These are phyloP conservation scores for Daldinia vernicosa DNA, from an alignment of 495 filamentous ascomycete species.

Conservation along the genomic window DNA sequence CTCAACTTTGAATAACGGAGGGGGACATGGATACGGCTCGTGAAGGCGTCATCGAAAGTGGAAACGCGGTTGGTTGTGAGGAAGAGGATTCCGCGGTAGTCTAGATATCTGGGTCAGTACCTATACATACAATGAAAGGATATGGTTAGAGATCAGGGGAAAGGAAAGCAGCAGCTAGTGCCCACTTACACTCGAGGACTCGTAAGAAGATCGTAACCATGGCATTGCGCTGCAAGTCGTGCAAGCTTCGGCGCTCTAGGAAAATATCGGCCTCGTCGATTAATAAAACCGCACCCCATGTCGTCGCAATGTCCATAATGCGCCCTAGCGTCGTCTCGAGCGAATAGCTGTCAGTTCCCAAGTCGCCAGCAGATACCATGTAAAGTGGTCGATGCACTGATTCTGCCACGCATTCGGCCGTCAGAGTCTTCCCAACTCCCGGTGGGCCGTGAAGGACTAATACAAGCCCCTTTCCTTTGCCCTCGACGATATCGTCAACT, in stretches of 20 bases:
- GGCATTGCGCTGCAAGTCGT: slow-evolving; percentile 57
- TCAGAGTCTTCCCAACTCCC: slow-evolving; percentile 53
- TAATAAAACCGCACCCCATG: slow-evolving; percentile 61
- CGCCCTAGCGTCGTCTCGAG: slow-evolving; percentile 52
- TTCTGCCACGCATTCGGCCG: slow-evolving; percentile 59
- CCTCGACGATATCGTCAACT: slow-evolving; percentile 48
- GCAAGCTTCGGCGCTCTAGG: slow-evolving; percentile 53
- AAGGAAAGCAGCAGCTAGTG: neutral
- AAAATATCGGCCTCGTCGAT: slow-evolving; percentile 63
- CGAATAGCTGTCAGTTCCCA: slow-evolving; percentile 51
- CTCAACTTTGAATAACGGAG: slow-evolving; percentile 52
- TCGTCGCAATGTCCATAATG: slow-evolving; percentile 58
- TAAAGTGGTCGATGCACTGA: slow-evolving; percentile 61
- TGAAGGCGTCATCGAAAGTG: slow-evolving; percentile 62
- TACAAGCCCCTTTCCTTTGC: slow-evolving; percentile 50
- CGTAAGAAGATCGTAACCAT: slow-evolving; percentile 56
- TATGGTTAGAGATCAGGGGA: neutral
- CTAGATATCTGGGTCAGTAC: slow-evolving; percentile 4
- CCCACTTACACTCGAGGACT: slow-evolving; percentile 25
- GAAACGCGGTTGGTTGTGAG: slow-evolving; percentile 83
- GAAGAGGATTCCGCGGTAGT: slow-evolving; percentile 81
- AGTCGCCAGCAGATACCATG: slow-evolving; percentile 63
- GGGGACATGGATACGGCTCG: slow-evolving; percentile 58
- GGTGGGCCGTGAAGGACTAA: slow-evolving; percentile 55
- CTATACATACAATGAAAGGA: neutral